These are phyloP conservation scores for Desmodesmus armatus DNA, from an alignment of 139 green algal species.

Conservation along the genomic window DNA sequence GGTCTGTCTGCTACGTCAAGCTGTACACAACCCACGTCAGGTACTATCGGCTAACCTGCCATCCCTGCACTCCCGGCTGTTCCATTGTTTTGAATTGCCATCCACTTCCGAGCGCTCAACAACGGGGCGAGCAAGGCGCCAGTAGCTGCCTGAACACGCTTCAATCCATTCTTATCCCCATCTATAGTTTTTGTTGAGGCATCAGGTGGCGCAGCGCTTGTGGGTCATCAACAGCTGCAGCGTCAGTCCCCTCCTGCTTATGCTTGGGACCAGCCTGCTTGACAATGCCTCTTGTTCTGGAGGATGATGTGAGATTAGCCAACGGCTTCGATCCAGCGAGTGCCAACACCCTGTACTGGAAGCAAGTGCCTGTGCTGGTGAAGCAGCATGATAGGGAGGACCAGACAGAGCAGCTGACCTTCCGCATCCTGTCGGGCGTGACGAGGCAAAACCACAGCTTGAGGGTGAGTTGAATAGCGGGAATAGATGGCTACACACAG, in stretches of 20 bases:
- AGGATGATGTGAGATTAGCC: conserved; percentile 37
- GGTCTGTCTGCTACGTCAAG: no score
- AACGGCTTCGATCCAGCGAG: conserved; percentile 72
- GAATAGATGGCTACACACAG: no score
- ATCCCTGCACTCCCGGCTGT: no score
- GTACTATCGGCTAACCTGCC: no score
- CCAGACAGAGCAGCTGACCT: conserved; percentile 65
- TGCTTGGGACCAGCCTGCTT: background rate
- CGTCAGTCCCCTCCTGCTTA: background rate
- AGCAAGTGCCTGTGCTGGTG: conserved; percentile 71
- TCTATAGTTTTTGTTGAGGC: no score
- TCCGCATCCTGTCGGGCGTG: conserved; percentile 77
- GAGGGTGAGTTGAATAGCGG: conserved; percentile 57
- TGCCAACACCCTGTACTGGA: conserved; percentile 81
- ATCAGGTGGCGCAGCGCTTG: no score
- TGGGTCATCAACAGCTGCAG: background rate
- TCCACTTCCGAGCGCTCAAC: no score
- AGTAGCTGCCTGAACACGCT: no score
- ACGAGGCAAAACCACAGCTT: conserved; percentile 73
- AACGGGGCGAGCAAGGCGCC: no score
- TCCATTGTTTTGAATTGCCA: no score
- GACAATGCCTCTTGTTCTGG: conserved; percentile 57
- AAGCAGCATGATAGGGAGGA: conserved; percentile 73
- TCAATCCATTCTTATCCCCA: no score
- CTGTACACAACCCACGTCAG: no score